These are phyloP conservation scores for Rubroshorea leprosula DNA, from an alignment of 345 rosid genomes.

Conservation along the genomic window DNA sequence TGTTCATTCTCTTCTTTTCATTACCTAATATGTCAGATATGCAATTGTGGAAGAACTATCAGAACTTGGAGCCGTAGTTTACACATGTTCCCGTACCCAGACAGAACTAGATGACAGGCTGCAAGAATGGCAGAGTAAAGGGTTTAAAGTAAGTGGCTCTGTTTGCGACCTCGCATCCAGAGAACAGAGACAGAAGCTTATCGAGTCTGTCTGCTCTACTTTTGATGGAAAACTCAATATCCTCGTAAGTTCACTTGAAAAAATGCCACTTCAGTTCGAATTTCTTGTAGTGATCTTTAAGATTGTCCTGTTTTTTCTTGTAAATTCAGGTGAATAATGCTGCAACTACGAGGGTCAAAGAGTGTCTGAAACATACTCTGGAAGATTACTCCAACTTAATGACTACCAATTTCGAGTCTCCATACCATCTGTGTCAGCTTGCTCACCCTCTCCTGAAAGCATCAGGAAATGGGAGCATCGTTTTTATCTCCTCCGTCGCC, in stretches of 20 bases:
- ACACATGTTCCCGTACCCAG: conserved; percentile 62
- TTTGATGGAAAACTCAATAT: conserved; percentile 51
- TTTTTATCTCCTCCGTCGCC: conserved; percentile 44
- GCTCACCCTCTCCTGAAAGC: conserved; percentile 48
- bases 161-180: conserved; percentile 31
- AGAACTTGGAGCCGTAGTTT: conserved; percentile 57
- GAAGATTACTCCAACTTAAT: conserved; percentile 38
- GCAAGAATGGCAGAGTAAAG: conserved; percentile 39
- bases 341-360: conserved; percentile 5
- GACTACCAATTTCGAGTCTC: conserved; percentile 47
- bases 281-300: no score
- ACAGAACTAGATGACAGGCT: conserved; percentile 43
- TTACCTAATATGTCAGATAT: conserved; percentile 37
- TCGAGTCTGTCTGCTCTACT: conserved; percentile 34
- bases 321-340: conserved; percentile 40
- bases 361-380: conserved; percentile 6
- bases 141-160: conserved; percentile 46
- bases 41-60: conserved; percentile 66
- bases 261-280: no score
- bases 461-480: conserved; percentile 45
- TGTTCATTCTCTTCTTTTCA: no score
- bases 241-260: conserved; percentile 45
- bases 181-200: conserved; percentile 34
- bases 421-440: conserved; percentile 51
- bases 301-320: no score